Conservation (phyloP, 176 grass and related monocot genomes). For the Themeda triandra region DNA sequence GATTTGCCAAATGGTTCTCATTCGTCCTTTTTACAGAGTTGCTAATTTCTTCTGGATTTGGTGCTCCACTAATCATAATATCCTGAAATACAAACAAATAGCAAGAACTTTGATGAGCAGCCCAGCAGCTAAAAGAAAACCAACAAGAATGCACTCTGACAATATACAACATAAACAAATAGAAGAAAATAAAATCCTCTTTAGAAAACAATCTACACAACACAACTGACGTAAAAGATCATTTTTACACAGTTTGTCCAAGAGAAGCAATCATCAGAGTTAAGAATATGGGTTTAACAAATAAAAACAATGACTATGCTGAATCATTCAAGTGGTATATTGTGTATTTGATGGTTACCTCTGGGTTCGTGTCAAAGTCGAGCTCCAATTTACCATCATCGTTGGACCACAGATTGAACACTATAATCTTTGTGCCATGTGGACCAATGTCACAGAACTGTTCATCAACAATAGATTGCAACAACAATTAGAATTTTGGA, state of each 20-base stretch:
- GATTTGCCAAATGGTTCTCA: slow-evolving; percentile 54
- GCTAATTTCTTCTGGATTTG: slow-evolving; percentile 29
- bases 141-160: not conserved
- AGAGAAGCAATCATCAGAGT: not conserved
- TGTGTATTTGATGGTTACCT: slow-evolving; percentile 8
- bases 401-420: slow-evolving; percentile 79
- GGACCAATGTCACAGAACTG: slow-evolving; percentile 73
- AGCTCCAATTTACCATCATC: slow-evolving; percentile 69
- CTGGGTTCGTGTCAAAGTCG: slow-evolving; percentile 50
- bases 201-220: slow-evolving; percentile 1
- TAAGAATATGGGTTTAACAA: slow-evolving; percentile 7
- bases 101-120: not conserved
- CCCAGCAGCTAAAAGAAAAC: not conserved
- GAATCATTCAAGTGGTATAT: not conserved
- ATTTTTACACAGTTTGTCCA: not conserved
- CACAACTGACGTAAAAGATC: too few species aligned
- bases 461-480: slow-evolving; percentile 15
- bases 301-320: not conserved
- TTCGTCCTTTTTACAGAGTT: slow-evolving; percentile 33
- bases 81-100: slow-evolving; percentile 42
- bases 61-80: slow-evolving; percentile 61
- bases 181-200: not conserved
- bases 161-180: not conserved
- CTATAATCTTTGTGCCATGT: slow-evolving; percentile 83
- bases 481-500: slow-evolving; percentile 27